A percentile compares a stretch with the other conserved stretches of the same genome.
phyloP scores from a whole-genome alignment of 2,329 filamentous ascomycete genomes.

The Aureobasidium leucospermi region DNA sequence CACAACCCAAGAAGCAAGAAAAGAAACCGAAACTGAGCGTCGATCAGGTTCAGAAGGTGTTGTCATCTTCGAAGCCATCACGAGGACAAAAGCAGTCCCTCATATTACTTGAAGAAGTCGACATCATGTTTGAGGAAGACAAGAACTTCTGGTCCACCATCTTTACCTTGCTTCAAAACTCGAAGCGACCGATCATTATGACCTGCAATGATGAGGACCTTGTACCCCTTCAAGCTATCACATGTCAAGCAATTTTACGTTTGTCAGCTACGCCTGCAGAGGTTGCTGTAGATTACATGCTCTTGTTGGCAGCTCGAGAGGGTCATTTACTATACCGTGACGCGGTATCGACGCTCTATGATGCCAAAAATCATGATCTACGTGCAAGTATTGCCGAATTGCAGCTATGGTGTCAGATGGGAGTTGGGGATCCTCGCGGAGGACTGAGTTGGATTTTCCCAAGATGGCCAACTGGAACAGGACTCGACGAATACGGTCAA shows the following conservation, averaged over 20 bases:
- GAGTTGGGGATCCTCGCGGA: conserved; percentile 77
- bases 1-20: conserved; percentile 18
- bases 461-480: conserved; percentile 64
- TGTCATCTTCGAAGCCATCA: conserved; percentile 24
- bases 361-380: conserved; percentile 62
- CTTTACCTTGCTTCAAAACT: conserved; percentile 67
- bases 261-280: conserved; percentile 60
- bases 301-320: conserved; percentile 78
- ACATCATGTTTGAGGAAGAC: conserved; percentile 90
- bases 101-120: conserved; percentile 88
- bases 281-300: conserved; percentile 69
- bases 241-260: conserved; percentile 77
- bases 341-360: conserved; percentile 63
- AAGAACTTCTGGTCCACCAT: conserved; percentile 90
- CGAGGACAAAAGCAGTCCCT: conserved; percentile 79
- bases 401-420: conserved; percentile 96
- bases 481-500: conserved; percentile 60
- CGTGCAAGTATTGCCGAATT: conserved; percentile 76
- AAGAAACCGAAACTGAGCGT: conserved; percentile 20
- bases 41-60: conserved; percentile 25
- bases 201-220: conserved; percentile 89
- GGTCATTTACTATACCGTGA: conserved; percentile 68
- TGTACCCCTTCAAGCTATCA: conserved; percentile 67
- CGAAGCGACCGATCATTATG: conserved; percentile 86
- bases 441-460: conserved; percentile 86